Evolutionary conservation across 768 basidiomycete genomes (phyloP), one percentile per base, ranked within the genome.

Genomic region (Suillus placidus): DNA sequence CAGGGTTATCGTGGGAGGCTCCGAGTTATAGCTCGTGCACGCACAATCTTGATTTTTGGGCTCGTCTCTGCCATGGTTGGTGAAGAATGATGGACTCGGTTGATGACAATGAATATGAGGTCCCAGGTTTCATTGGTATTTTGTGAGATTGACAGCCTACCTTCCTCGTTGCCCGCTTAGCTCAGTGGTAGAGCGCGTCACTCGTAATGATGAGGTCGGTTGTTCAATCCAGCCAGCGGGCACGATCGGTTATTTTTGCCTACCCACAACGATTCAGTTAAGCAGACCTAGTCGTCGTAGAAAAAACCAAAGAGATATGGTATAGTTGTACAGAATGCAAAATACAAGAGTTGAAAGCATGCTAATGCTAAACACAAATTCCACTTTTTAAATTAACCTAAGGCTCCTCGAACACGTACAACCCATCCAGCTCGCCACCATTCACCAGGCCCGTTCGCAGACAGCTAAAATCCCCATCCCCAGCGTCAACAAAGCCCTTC

Each of bases 181-280:
- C 74, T 75, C 74, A 75, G 74, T 74, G 73, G 74, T 73, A 74
- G 74, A 74, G 73, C 73, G 74, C 73, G 70, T 74, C 73, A 74
- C 73, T 72, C 68, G 70, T 74, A 73, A 79, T 79, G 78, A 78
- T 79, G 78, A 79, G 78, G 78, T 79, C 78, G 79, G 78, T 80
- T 80, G 79, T 79, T 80, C 79, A 79, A 79, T 79, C 79, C 78
- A 79, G 77, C 78, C 79, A 79, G 73, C 74, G 79, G 78, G 78
- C 78, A 79, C 6, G 6, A 13, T n/a, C n/a, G 6, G 20, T 4
- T 20, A 7, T 37, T n/a, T n/a, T n/a, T 37, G 3, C 13, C 7
- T 14, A 51, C 13, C 12, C 4, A 4, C 13, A 14, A 18, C 1
- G 3, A 16, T 51, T 16, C 26, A 30, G 3, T 16, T 30, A 16